phyloP scores from a whole-genome alignment of 1,284 basidiomycete genomes.

The Trametes sp. region DNA sequence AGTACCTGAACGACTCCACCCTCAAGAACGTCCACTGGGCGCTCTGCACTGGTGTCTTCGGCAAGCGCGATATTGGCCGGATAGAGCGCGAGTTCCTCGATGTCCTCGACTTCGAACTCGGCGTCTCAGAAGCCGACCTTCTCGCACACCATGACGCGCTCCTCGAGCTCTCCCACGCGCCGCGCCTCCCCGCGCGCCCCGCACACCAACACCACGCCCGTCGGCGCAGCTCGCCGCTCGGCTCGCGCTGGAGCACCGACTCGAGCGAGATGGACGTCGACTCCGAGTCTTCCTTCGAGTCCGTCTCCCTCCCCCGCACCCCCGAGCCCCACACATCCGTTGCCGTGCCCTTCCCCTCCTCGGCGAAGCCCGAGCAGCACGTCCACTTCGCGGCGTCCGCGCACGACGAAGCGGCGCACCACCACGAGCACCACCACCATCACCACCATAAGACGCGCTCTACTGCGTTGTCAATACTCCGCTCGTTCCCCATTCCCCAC shows the following conservation, averaged over 20 bases:
- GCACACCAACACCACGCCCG: constrained; percentile 28
- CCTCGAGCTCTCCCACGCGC: constrained; percentile 45
- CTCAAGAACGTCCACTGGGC: constrained; percentile 83
- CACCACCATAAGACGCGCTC: constrained; percentile 25
- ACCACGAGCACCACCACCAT: constrained; percentile 20
- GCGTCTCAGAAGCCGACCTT: constrained; percentile 66
- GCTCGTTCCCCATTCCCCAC: constrained; percentile 42
- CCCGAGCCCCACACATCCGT: constrained; percentile 31
- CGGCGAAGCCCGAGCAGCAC: constrained; percentile 24
- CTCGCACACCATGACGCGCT: constrained; percentile 66
- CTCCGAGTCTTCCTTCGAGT: constrained; percentile 37
- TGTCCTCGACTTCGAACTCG: constrained; percentile 75
- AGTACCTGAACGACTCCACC: constrained; percentile 80
- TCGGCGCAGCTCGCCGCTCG: constrained; percentile 31
- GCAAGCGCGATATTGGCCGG: constrained; percentile 77
- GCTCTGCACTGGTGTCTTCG: constrained; percentile 78
- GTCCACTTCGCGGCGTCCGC: constrained; percentile 19
- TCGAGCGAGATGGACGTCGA: constrained; percentile 39
- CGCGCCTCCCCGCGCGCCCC: constrained; percentile 31
- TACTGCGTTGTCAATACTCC: constrained; percentile 39
- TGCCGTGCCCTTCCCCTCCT: constrained; percentile 24
- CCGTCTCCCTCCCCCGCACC: constrained; percentile 36
- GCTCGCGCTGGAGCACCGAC: constrained; percentile 38
- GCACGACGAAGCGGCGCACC: too few species aligned
- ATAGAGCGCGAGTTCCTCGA: constrained; percentile 82